A percentile compares a stretch with the other conserved stretches of the same genome.
Evolutionary conservation across 768 basidiomycete species (phyloP).

Genomic region (Coprinopsis sp.): DNA sequence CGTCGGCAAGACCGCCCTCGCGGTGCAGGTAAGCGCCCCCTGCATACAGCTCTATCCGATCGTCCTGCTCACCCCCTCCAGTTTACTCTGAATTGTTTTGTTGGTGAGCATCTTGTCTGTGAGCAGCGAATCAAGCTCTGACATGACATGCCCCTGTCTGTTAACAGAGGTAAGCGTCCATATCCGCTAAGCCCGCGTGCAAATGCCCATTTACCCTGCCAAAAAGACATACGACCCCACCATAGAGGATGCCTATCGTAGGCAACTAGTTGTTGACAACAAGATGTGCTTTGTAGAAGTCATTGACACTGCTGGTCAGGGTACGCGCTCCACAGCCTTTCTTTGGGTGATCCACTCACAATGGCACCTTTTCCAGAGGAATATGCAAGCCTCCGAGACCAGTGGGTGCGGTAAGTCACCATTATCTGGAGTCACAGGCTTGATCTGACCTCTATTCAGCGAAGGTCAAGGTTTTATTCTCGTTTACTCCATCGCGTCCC

Average conservation of each 20-base stretch:
- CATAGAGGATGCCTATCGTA: conserved; percentile 97
- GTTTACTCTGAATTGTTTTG: conserved; percentile 96
- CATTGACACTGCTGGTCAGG: conserved; percentile 96
- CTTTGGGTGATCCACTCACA: conserved; percentile 16
- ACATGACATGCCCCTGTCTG: conserved; percentile 11
- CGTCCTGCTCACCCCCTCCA: conserved; percentile 25
- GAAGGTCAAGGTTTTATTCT: conserved; percentile 98
- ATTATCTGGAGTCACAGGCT: conserved; percentile 6
- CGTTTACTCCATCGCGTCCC: conserved; percentile 95
- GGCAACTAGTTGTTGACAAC: conserved; percentile 91
- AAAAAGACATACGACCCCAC: conserved; percentile 94
- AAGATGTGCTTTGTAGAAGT: conserved; percentile 95
- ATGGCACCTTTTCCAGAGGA: conserved; percentile 59
- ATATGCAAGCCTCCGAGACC: conserved; percentile 92
- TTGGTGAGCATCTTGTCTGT: conserved; percentile 55
- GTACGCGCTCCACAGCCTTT: conserved; percentile 39
- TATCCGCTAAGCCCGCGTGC: background rate
- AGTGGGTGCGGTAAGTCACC: conserved; percentile 87
- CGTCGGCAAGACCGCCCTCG: conserved; percentile 94
- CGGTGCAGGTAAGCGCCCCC: conserved; percentile 72
- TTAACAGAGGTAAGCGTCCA: conserved; percentile 48
- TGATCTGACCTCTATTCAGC: conserved; percentile 33
- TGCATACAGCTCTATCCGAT: conserved; percentile 10
- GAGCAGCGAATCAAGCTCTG: conserved; percentile 10
- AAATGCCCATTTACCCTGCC: background rate